phyloP scores from a whole-genome alignment of 2,329 filamentous ascomycete genomes.

The Claviceps citrina region DNA sequence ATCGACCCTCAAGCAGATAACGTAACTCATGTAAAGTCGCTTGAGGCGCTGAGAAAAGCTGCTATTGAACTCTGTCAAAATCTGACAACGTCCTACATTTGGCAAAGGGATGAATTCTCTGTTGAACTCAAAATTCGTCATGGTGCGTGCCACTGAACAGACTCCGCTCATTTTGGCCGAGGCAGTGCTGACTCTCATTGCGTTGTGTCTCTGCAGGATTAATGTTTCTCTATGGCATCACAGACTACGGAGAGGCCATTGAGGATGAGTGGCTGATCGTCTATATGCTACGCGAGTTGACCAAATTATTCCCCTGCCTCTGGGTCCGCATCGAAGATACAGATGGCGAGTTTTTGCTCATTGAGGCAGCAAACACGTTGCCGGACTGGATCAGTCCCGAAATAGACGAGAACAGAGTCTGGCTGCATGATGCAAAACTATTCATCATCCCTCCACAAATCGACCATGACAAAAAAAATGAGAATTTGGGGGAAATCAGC shows the following conservation, averaged over 20 bases:
- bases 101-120: constrained; percentile 77
- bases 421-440: constrained; percentile 68
- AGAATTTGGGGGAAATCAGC: constrained; percentile 27
- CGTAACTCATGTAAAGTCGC: constrained; percentile 42
- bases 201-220: constrained; percentile 12
- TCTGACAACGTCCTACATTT: constrained; percentile 75
- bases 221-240: constrained; percentile 56
- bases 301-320: constrained; percentile 51
- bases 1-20: constrained; percentile 40
- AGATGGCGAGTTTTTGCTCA: constrained; percentile 88
- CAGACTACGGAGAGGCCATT: constrained; percentile 84
- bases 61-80: constrained; percentile 46
- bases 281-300: constrained; percentile 71
- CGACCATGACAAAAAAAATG: constrained; percentile 11
- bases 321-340: constrained; percentile 77
- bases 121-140: constrained; percentile 46
- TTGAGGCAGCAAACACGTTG: constrained; percentile 78
- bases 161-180: not conserved
- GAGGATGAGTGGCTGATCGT: constrained; percentile 97
- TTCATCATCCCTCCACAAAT: constrained; percentile 48
- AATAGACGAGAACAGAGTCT: constrained; percentile 73
- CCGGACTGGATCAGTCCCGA: constrained; percentile 88
- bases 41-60: constrained; percentile 59
- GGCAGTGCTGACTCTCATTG: not conserved
- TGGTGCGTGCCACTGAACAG: constrained; percentile 26